These are phyloP conservation scores for Lachnellula subtilissima DNA, from an alignment of 2,329 filamentous ascomycete genomes.

Conservation along the genomic window DNA sequence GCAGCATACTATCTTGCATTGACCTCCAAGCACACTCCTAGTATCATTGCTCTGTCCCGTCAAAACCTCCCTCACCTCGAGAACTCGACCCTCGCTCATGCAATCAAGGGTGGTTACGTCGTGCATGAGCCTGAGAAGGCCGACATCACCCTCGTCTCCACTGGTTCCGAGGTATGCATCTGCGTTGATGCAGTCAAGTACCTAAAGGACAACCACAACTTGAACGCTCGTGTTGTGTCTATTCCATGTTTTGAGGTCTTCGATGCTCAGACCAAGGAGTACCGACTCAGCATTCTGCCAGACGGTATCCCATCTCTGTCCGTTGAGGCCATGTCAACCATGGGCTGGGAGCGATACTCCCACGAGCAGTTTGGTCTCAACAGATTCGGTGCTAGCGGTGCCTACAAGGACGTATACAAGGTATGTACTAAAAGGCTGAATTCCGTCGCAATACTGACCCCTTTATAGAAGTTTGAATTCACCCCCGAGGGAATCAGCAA, in stretches of 20 bases:
- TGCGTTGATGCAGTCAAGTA: constrained; percentile 89
- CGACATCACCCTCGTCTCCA: constrained; percentile 84
- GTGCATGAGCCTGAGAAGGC: constrained; percentile 79
- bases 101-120: constrained; percentile 93
- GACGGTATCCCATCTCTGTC: constrained; percentile 90
- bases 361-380: constrained; percentile 99
- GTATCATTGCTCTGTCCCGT: constrained; percentile 89
- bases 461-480: constrained; percentile 90
- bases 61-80: constrained; percentile 99
- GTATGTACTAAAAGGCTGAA: constrained; percentile 42
- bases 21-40: constrained; percentile 83
- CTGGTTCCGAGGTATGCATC: constrained; percentile 93
- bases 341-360: constrained; percentile 98
- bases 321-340: constrained; percentile 93
- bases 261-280: constrained; percentile 88
- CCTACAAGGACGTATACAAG: constrained; percentile 97
- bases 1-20: constrained; percentile 96
- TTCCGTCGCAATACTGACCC: constrained; percentile 32
- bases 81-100: constrained; percentile 83
- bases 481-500: constrained; percentile 95
- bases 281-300: constrained; percentile 86
- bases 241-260: constrained; percentile 98
- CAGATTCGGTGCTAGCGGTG: constrained; percentile 94
- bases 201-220: constrained; percentile 79
- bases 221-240: constrained; percentile 89